Evolutionary conservation across 129 eudicot species (phyloP), one percentile per base, ranked within the genome.

Genomic region (Helianthus tuberosus): DNA sequence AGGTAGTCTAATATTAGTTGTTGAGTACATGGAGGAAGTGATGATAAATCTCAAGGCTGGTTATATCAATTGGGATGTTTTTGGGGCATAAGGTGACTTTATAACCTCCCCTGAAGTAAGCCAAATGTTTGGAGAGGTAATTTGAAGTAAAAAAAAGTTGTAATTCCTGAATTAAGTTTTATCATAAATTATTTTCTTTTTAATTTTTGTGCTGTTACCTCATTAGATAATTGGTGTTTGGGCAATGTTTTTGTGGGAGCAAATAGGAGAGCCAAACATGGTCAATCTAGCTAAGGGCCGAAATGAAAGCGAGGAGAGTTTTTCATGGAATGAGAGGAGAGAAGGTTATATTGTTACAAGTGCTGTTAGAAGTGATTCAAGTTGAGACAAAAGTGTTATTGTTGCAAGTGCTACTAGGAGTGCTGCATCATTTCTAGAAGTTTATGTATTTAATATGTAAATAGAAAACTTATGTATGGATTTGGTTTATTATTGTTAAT

Each of bases 71-170:
- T 81, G 96, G 6, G 98, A 94, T 75, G 97, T 94, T 38, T 94
- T 94, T 48, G 98, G 97, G 69, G 91, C 92, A 17, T 93, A 80
- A 75, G 98, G 98, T 1, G 98, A 94, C 79, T 94, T 94, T 71
- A 90, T 94, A 60, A 94, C 98, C 8, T 94, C 98, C 54, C 98
- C 98, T 11, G 98, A 94, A 88, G 98, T 94, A 8, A 94, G 98
- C 29, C 29, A 25, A 25, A 25, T 25, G 29, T 25, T 25, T 25
- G 29, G 29, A 25, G 29, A 25, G 29, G 98, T 90, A 79, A 69
- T 72, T 48, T 29, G 12, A 57, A 62, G 25, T 2, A 11, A 51
- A 47, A 14, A n/a, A 39, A 1, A 7, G 7, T 1, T 13, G 25
- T 67, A 16, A 17, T 36, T 73, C n/a, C 43, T 58, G 12, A 55